phyloP scores from a whole-genome alignment of 2,329 filamentous ascomycete genomes.

The Colletotrichum ledebouriae region DNA sequence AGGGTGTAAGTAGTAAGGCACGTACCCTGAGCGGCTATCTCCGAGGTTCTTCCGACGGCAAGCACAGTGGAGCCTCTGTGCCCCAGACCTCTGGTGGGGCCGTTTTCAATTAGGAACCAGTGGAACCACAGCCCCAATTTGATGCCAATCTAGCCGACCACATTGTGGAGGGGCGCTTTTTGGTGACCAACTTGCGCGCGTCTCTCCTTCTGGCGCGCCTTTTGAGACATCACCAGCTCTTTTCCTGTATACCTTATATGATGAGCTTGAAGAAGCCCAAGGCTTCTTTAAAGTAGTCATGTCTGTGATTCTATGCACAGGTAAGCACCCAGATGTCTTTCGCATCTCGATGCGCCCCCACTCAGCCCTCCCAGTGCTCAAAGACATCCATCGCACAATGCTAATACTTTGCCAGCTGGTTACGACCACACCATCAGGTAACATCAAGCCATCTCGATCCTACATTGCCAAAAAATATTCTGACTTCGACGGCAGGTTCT shows the following conservation, averaged over 20 bases:
- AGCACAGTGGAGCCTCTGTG: slow-evolving; percentile 21
- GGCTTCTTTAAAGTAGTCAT: slow-evolving; percentile 51
- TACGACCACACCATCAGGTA: slow-evolving; percentile 75
- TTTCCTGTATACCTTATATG: slow-evolving; percentile 22
- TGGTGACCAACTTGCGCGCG: slow-evolving; percentile 26
- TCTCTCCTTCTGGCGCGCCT: slow-evolving; percentile 4
- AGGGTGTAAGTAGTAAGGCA: slow-evolving; percentile 14
- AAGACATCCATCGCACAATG: slow-evolving; percentile 13
- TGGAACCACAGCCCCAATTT: slow-evolving; percentile 36
- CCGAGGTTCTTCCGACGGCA: slow-evolving; percentile 31
- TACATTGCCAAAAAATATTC: neutral
- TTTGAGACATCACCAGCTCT: neutral
- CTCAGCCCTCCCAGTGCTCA: neutral
- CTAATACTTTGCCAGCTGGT: slow-evolving; percentile 59
- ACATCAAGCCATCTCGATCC: slow-evolving; percentile 23
- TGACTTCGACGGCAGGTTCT: slow-evolving; percentile 75
- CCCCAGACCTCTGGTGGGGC: slow-evolving; percentile 40
- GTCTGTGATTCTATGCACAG: slow-evolving; percentile 75
- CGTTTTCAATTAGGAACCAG: slow-evolving; percentile 27
- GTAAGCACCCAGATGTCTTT: slow-evolving; percentile 53
- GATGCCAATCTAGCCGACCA: slow-evolving; percentile 25
- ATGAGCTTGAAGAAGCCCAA: slow-evolving; percentile 39
- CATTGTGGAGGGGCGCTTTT: slow-evolving; percentile 38
- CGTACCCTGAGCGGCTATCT: slow-evolving; percentile 9
- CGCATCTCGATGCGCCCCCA: slow-evolving; percentile 5